Evolutionary conservation across 2,329 filamentous ascomycete species (phyloP).

Genomic region (Cytospora schulzeri): DNA sequence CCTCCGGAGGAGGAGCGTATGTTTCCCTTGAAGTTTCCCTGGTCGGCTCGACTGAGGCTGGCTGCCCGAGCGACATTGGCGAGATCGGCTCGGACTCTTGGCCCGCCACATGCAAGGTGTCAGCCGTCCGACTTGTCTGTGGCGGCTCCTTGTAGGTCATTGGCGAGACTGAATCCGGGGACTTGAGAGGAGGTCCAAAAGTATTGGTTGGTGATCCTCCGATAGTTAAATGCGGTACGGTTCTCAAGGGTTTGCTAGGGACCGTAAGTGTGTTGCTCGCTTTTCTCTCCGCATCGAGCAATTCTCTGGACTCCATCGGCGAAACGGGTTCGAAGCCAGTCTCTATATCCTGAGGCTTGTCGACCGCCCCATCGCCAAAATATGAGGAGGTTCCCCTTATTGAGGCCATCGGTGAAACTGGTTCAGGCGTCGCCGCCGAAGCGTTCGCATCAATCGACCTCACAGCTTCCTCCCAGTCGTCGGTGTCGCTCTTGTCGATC

Average conservation of each 20-base stretch:
- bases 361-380: not conserved
- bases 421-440: conserved; percentile 4
- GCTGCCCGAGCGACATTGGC: conserved; percentile 4
- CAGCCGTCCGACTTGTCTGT: not conserved
- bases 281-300: conserved; percentile 4
- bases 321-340: not conserved
- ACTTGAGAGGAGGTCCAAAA: not conserved
- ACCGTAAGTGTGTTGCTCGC: not conserved
- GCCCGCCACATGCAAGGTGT: not conserved
- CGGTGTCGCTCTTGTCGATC: conserved; percentile 9
- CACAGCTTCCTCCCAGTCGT: conserved; percentile 24
- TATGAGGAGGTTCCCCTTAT: conserved; percentile 1
- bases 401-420: conserved; percentile 11
- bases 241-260: not conserved
- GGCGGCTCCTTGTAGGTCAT: conserved; percentile 2
- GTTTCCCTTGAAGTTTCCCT: not conserved
- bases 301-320: conserved; percentile 5
- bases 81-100: conserved; percentile 10
- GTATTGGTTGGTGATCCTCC: conserved; percentile 1
- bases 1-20: not conserved
- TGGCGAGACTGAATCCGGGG: conserved; percentile 7
- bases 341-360: not conserved
- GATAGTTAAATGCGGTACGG: not conserved
- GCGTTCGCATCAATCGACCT: conserved; percentile 13
- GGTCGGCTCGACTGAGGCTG: not conserved